Evolutionary conservation across 495 filamentous ascomycete species (phyloP), one percentile per base, ranked within the genome.

Genomic region (Aspergillus funiculosus): DNA sequence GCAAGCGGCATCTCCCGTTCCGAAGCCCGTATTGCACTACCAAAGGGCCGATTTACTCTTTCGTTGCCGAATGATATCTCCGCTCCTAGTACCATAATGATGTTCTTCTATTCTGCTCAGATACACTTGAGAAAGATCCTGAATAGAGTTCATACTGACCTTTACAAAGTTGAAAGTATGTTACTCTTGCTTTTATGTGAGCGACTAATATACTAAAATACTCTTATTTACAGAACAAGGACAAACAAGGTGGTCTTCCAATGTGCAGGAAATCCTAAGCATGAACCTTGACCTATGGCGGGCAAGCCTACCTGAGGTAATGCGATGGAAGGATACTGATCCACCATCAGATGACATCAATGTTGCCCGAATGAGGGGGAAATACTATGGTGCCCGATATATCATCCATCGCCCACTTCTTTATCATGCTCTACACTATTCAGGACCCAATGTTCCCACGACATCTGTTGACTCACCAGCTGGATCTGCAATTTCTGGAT

Each of bases 351-450:
- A 48, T 2, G 83, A 95, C 21, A 92, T 98, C 43, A 82, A 95
- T 17, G 73, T 75, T 5, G 91, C 92, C 13, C 81, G 92, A 4
- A 74, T 96, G 38, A 80, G 92, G 20, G 92, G 87, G 5, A 98
- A 98, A 57, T 96, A 91, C 63, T 96, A 88, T 66, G 92, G 92
- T 17, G 91, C 89, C 0, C 76, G 80, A 30, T 89, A 94, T 36
- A 89, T 98, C 58, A 89, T 92, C 11, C 85, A 91, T 59, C 77
- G 92, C 26, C 87, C 86, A 2, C 85, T 92, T 48, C 64, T 98
- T 10, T 78, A 80, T 45, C 61, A 81, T 56, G 71, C 77, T 45
- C 63, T 91, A 59, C 64, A 86, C 74, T 51, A 69, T 36, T 35
- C 13, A 13, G 56, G 51, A 67, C 43, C 57, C n/a, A 55, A 63